Conservation (phyloP, 805 yeast genomes). For the Ogataea haglerorum region DNA sequence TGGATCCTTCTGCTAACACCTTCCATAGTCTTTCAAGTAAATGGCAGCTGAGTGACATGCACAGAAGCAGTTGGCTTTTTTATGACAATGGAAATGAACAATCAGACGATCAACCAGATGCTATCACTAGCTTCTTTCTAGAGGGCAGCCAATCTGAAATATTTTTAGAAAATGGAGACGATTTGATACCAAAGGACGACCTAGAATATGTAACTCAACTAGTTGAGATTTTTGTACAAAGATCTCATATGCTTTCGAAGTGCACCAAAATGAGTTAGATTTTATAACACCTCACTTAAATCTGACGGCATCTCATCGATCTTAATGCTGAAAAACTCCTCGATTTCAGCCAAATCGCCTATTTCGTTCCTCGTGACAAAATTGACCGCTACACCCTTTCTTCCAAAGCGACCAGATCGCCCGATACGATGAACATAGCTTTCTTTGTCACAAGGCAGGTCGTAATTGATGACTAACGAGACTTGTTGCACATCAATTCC, state of each 20-base stretch:
- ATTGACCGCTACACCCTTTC: constrained; percentile 97
- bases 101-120: neutral
- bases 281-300: constrained; percentile 24
- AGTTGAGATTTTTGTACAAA: constrained; percentile 18
- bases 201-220: constrained; percentile 21
- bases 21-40: constrained; percentile 11
- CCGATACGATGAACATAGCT: constrained; percentile 98
- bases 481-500: constrained; percentile 99
- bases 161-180: constrained; percentile 20
- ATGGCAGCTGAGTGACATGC: constrained; percentile 15
- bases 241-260: neutral
- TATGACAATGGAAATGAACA: constrained; percentile 1
- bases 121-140: constrained; percentile 11
- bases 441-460: constrained; percentile 84
- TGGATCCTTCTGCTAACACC: constrained; percentile 3
- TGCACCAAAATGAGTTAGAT: neutral
- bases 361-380: constrained; percentile 81
- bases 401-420: constrained; percentile 97
- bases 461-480: constrained; percentile 91
- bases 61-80: constrained; percentile 17
- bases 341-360: constrained; percentile 75
- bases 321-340: constrained; percentile 83
- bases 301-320: constrained; percentile 87
- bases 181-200: constrained; percentile 22
- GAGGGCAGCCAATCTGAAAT: constrained; percentile 25